These are phyloP conservation scores for Abrus pulchellus DNA, from an alignment of 306 rosid genomes.

Conservation along the genomic window DNA sequence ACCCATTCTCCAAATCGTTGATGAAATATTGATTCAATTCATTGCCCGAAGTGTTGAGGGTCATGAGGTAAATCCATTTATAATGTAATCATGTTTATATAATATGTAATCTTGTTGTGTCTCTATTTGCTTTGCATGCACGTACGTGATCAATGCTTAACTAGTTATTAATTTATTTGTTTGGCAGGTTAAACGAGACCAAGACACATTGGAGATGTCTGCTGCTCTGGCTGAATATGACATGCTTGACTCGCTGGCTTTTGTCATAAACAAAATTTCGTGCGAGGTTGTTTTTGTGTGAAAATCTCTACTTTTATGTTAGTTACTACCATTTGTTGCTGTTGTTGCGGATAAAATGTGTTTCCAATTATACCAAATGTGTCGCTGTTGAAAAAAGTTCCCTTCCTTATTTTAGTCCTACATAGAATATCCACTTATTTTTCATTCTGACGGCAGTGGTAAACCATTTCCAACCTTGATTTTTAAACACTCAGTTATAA, in stretches of 20 bases:
- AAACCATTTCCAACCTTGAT: background rate
- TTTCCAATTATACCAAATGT: background rate
- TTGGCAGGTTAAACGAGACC: slow-evolving; percentile 63
- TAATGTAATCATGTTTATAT: background rate
- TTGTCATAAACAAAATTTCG: slow-evolving; percentile 72
- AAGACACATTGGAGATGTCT: slow-evolving; percentile 57
- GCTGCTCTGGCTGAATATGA: slow-evolving; percentile 56
- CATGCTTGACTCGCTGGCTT: slow-evolving; percentile 67
- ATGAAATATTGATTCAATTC: slow-evolving; percentile 63
- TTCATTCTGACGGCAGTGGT: slow-evolving; percentile 12
- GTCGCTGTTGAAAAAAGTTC: background rate
- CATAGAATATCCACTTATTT: slow-evolving; percentile 46
- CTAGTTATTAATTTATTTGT: background rate
- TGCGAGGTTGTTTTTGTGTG: slow-evolving; percentile 64
- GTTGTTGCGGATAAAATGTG: slow-evolving; percentile 24
- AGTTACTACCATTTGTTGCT: slow-evolving; percentile 10
- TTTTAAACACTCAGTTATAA: too few relatives aligned
- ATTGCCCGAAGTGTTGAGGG: slow-evolving; percentile 58
- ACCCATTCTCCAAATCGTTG: slow-evolving; percentile 64
- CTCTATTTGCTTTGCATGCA: background rate
- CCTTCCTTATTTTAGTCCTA: slow-evolving; percentile 19
- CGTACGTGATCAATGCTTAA: background rate
- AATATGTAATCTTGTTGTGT: too few relatives aligned
- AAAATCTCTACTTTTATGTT: slow-evolving; percentile 34
- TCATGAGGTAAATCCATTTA: slow-evolving; percentile 48